Evolutionary conservation across 257 asterid genomes (phyloP).

Genomic region (Ballota nigra): DNA sequence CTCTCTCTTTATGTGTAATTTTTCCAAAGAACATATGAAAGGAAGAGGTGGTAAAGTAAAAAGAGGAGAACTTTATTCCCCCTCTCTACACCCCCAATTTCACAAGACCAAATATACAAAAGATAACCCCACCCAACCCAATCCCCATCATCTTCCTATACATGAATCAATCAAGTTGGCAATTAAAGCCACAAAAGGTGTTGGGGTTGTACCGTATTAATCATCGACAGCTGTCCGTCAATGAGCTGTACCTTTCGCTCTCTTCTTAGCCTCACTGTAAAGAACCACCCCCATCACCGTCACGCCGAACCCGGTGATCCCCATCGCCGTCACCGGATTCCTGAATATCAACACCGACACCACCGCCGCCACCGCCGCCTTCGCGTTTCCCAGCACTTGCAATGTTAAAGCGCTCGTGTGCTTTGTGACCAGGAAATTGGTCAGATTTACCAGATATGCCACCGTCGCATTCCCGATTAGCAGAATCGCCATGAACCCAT

Average conservation of each 20-base stretch:
- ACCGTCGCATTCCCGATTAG: slow-evolving; percentile 73
- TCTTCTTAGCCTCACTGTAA: slow-evolving; percentile 96
- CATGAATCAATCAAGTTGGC: slow-evolving; percentile 17
- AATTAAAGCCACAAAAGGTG: slow-evolving; percentile 24
- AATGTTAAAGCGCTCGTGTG: slow-evolving; percentile 88
- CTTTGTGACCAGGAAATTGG: slow-evolving; percentile 88
- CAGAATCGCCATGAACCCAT: slow-evolving; percentile 66
- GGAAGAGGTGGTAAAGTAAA: slow-evolving; percentile 45
- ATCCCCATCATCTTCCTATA: slow-evolving; percentile 49
- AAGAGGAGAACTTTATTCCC: slow-evolving; percentile 81
- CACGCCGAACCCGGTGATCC: slow-evolving; percentile 80
- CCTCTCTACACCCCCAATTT: slow-evolving; percentile 36
- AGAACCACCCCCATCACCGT: slow-evolving; percentile 94
- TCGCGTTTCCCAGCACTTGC: slow-evolving; percentile 96
- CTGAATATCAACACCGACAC: slow-evolving; percentile 91
- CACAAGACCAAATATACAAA: slow-evolving; percentile 39
- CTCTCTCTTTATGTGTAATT: slow-evolving; percentile 33
- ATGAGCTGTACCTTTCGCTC: slow-evolving; percentile 73
- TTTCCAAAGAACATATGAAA: slow-evolving; percentile 35
- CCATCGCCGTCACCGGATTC: slow-evolving; percentile 95
- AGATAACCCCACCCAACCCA: slow-evolving; percentile 31
- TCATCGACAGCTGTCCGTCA: slow-evolving; percentile 37
- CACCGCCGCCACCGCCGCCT: slow-evolving; percentile 94
- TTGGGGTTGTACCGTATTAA: slow-evolving; percentile 18
- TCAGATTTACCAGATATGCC: slow-evolving; percentile 87